Evolutionary conservation across 139 green algal genomes (phyloP), one percentile per base, ranked within the genome.

Genomic region (Astrephomene gubernaculifera): DNA sequence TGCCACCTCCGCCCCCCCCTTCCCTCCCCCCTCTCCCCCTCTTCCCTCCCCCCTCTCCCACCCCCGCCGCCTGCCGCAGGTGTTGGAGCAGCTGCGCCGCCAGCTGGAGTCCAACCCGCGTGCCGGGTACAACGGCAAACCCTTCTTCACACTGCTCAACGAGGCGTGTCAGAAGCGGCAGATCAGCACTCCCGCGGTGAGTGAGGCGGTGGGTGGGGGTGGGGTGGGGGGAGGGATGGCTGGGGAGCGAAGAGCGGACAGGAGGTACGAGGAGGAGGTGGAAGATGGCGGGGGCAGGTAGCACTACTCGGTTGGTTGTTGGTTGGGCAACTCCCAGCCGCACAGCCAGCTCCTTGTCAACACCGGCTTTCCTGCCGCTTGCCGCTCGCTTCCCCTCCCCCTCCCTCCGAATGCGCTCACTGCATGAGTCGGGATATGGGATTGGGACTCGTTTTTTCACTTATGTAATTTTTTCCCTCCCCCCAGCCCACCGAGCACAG

Each of bases 121-220:
- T n/a, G n/a, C n/a, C n/a, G n/a, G n/a, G n/a, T n/a, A n/a, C n/a
- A n/a, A n/a, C n/a, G n/a, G n/a, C n/a, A n/a, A n/a, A n/a, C n/a
- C n/a, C n/a, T 79, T 65, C 43, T 64, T 35, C 71, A 79, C 43
- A 44, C 44, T 79, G 7, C 29, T 79, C 12, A 21, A 79, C 71
- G 71, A 79, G 44, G 19, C n/a, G 4, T 79, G 71, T 44, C 71
- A 79, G 43, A 79, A 79, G 43, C 63, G 44, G 71, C 44, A 44
- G 31, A 2, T 61, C n/a, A n/a, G n/a, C n/a, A n/a, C n/a, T n/a
- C n/a, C n/a, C n/a, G n/a, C n/a, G n/a, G n/a, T n/a, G n/a, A n/a
- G n/a, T n/a, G n/a, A n/a, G n/a, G 5, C 22, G 44, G 1, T 64
- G 27, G 29, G 64, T 12, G 71, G 63, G 67, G 19, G 19, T 49